Evolutionary conservation across 2,329 filamentous ascomycete species (phyloP).

Genomic region (Pseudogymnoascus sp.): DNA sequence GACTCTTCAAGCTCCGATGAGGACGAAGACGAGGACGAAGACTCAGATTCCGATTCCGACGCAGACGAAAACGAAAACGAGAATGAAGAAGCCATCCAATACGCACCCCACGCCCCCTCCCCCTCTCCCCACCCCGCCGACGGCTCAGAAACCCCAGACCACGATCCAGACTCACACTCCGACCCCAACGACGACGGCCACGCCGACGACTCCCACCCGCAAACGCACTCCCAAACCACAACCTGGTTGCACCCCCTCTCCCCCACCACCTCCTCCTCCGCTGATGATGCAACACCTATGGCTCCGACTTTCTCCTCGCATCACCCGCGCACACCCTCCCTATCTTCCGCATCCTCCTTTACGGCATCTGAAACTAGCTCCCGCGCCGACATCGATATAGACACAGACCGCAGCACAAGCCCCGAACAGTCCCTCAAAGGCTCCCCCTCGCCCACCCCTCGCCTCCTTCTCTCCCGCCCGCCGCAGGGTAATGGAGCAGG

Average conservation of each 20-base stretch:
- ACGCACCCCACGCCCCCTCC: neutral
- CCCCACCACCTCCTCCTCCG: neutral
- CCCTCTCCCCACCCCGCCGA: neutral
- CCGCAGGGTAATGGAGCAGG: neutral
- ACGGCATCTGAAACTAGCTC: neutral
- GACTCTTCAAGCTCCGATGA: constrained; percentile 13
- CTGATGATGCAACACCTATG: neutral
- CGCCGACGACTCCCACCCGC: neutral
- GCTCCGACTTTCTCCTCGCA: neutral
- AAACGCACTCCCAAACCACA: neutral
- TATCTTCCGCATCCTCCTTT: neutral
- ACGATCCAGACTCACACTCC: too few relatives aligned
- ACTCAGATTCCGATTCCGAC: neutral
- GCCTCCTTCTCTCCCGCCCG: neutral
- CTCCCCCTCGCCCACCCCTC: constrained; percentile 12
- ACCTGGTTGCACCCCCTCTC: neutral
- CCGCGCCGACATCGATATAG: constrained; percentile 23
- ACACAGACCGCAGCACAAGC: constrained; percentile 38
- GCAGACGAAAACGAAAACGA: neutral
- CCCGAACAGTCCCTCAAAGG: constrained; percentile 34
- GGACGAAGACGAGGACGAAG: constrained; percentile 9
- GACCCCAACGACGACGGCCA: neutral
- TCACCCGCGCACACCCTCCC: neutral
- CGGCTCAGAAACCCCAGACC: neutral
- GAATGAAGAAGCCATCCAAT: neutral